These are phyloP conservation scores for Trichoderma sp. DNA, from an alignment of 2,329 filamentous ascomycete species.

Conservation along the genomic window DNA sequence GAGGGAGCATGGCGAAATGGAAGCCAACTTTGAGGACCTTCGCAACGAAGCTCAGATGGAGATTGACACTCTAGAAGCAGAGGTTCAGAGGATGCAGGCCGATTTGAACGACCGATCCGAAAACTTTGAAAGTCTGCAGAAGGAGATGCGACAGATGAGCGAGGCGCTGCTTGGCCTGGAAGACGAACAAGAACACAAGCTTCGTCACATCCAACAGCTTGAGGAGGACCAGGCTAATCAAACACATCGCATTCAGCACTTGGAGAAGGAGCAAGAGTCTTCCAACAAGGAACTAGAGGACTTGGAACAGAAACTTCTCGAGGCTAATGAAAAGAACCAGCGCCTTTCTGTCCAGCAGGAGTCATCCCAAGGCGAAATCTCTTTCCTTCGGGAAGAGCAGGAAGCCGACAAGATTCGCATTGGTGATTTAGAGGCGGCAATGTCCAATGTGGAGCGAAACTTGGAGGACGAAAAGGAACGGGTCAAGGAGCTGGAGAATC, in stretches of 20 bases:
- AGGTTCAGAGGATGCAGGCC: slow-evolving; percentile 69
- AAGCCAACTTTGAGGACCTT: slow-evolving; percentile 64
- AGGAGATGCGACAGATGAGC: slow-evolving; percentile 90
- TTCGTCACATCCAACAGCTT: slow-evolving; percentile 77
- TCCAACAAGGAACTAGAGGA: slow-evolving; percentile 86
- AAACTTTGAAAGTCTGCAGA: slow-evolving; percentile 88
- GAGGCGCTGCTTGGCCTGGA: slow-evolving; percentile 85
- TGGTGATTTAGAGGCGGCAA: slow-evolving; percentile 82
- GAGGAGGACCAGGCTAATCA: slow-evolving; percentile 81
- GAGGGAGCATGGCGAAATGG: slow-evolving; percentile 63
- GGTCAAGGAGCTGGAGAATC: slow-evolving; percentile 70
- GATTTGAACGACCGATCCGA: slow-evolving; percentile 79
- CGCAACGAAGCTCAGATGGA: slow-evolving; percentile 68
- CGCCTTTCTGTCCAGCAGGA: slow-evolving; percentile 89
- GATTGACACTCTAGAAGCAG: slow-evolving; percentile 69
- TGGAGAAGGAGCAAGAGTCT: slow-evolving; percentile 81
- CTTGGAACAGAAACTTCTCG: slow-evolving; percentile 80
- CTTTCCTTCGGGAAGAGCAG: slow-evolving; percentile 94
- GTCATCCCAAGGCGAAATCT: slow-evolving; percentile 88
- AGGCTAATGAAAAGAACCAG: slow-evolving; percentile 85
- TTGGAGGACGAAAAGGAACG: slow-evolving; percentile 86
- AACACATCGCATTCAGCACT: slow-evolving; percentile 74
- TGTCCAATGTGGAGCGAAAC: slow-evolving; percentile 77
- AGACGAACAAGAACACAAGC: slow-evolving; percentile 81
- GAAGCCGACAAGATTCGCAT: slow-evolving; percentile 98